A percentile compares a stretch with the other conserved stretches of the same genome.
phyloP scores from a whole-genome alignment of 2,329 filamentous ascomycete genomes.

The Diaporthe humulicola region DNA sequence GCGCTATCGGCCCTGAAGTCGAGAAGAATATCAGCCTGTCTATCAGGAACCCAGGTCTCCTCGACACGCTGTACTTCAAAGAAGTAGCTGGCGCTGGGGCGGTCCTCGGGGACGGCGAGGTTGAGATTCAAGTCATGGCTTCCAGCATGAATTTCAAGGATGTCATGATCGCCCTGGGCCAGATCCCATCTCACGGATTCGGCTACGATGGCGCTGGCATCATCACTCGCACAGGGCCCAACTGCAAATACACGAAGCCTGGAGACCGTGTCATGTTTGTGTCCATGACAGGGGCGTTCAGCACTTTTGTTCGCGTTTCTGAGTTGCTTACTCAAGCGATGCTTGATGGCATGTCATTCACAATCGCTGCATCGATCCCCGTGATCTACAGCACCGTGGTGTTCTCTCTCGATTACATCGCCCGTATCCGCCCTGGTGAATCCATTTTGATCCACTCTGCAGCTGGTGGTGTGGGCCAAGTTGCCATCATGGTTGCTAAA shows the following conservation, averaged over 20 bases:
- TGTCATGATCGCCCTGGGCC: constrained; percentile 51
- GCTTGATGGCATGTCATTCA: not conserved
- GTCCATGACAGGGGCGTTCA: not conserved
- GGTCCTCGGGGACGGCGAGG: constrained; percentile 38
- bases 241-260: constrained; percentile 39
- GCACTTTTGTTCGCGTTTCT: not conserved
- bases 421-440: constrained; percentile 42
- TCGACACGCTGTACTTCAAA: constrained; percentile 35
- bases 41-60: constrained; percentile 27
- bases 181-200: constrained; percentile 47
- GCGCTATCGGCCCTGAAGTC: not conserved
- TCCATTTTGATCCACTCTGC: constrained; percentile 57
- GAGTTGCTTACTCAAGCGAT: not conserved
- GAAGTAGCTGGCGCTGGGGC: constrained; percentile 31
- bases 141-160: constrained; percentile 53
- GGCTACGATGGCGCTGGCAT: constrained; percentile 46
- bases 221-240: constrained; percentile 46
- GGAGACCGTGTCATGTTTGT: constrained; percentile 46
- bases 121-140: constrained; percentile 43
- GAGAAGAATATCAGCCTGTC: constrained; percentile 14
- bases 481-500: constrained; percentile 55
- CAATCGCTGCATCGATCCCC: not conserved
- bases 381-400: constrained; percentile 10
- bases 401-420: not conserved
- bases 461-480: constrained; percentile 56